Evolutionary conservation across 768 basidiomycete genomes (phyloP), one percentile per base, ranked within the genome.

Genomic region (Mycena indigotica): DNA sequence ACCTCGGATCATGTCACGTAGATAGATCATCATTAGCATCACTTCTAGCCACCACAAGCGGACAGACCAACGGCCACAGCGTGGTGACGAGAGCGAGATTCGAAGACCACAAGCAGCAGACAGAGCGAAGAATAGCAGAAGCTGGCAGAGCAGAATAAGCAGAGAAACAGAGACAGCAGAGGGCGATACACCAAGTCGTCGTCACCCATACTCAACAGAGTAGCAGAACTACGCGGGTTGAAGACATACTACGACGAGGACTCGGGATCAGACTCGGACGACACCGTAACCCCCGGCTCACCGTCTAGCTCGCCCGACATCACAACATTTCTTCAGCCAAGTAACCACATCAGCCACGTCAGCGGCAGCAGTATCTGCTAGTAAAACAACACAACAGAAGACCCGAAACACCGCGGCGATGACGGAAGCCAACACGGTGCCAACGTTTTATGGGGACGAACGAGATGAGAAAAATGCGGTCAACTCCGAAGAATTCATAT

Each of bases 401-500:
- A 4, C n/a, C n/a, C n/a, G n/a, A n/a, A n/a, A 13, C 16, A 35
- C 12, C 30, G 13, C 25, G 4, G 4, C 29, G 4, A 30, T 25
- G 6, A 21, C 30, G 10, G 35, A 16, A n/a, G 17, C 26, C 6
- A 10, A 23, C 8, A 48, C 25, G 15, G 23, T 58, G 4, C 57
- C 57, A 13, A 58, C 55, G 54, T 60, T 60, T 16, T 24, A 54
- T 12, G 53, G 53, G 17, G 53, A 60, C 0, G 23, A 45, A 8
- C 2, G n/a, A 12, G 1, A 35, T 15, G 3, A 52, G 29, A 1
- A 28, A 39, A 8, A 28, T 16, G 5, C 8, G 8, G 26, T 50
- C 44, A 5, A 55, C 58, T 8, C 58, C 48, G 23, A 30, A 17
- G 17, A 60, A 1, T 56, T 60, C 17, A 24, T 52, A 4, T 51